A percentile compares a stretch with the other conserved stretches of the same genome.
Evolutionary conservation across 768 basidiomycete species (phyloP).

Genomic region (Gelatoporia subvermispora): DNA sequence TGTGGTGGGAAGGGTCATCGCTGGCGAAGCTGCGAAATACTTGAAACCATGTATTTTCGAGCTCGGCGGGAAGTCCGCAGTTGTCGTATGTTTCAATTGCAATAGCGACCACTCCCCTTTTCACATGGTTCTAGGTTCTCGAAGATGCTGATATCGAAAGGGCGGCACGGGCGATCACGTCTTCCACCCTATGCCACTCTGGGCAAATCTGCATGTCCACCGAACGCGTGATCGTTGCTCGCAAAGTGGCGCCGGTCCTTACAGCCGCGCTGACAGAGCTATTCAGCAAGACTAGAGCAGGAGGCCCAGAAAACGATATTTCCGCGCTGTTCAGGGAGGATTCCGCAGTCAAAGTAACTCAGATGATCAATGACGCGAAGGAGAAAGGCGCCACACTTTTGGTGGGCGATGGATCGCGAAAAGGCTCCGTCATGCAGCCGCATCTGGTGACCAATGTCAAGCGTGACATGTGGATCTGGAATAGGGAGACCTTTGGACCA

Average conservation of each 20-base stretch:
- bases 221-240: constrained; percentile 34
- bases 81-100: constrained; percentile 33
- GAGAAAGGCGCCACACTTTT: constrained; percentile 40
- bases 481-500: constrained; percentile 59
- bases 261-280: background rate
- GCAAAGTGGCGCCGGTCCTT: background rate
- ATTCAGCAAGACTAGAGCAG: background rate
- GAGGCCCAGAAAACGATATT: background rate
- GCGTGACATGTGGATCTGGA: constrained; percentile 48
- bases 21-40: constrained; percentile 49
- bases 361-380: constrained; percentile 41
- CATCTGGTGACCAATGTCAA: constrained; percentile 46
- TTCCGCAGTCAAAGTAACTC: constrained; percentile 42
- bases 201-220: constrained; percentile 60
- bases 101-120: too few relatives aligned
- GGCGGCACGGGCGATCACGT: constrained; percentile 46
- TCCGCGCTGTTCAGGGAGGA: constrained; percentile 3
- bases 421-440: constrained; percentile 43
- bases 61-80: constrained; percentile 51
- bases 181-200: constrained; percentile 40
- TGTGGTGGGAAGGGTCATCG: constrained; percentile 48
- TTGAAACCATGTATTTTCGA: constrained; percentile 55
- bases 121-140: constrained; percentile 31
- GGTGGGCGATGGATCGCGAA: constrained; percentile 36
- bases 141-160: constrained; percentile 47